Conservation (phyloP, 257 asterid species). For the Mentha longifolia region DNA sequence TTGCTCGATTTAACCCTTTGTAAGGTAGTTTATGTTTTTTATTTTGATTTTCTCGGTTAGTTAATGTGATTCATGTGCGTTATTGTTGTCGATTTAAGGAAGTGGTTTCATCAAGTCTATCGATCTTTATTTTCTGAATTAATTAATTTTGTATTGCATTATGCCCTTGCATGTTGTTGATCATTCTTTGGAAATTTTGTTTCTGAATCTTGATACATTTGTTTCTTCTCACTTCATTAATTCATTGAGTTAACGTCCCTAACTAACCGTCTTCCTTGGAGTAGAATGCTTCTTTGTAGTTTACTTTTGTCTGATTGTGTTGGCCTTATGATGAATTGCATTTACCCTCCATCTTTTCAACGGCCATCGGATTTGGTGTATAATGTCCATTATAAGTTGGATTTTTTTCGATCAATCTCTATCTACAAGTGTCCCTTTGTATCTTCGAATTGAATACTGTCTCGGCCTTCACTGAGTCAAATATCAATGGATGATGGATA, state of each 20-base stretch:
- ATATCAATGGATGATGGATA: background rate
- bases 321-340: background rate
- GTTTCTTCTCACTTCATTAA: background rate
- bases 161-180: conserved; percentile 3
- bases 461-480: background rate
- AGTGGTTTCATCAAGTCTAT: conserved; percentile 1
- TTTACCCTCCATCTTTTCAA: background rate
- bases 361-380: background rate
- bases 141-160: background rate
- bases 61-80: conserved; percentile 13
- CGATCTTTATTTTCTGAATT: background rate
- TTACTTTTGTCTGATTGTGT: background rate
- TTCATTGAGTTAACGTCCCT: background rate
- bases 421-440: background rate
- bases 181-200: background rate
- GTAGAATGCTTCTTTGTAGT: background rate
- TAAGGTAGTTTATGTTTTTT: conserved; percentile 38
- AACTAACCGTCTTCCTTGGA: background rate
- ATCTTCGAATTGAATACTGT: conserved; percentile 8
- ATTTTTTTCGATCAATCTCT: background rate
- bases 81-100: background rate
- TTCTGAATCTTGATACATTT: conserved; percentile 1
- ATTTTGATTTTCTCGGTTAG: background rate
- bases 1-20: conserved; percentile 38
- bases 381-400: background rate